Percentiles rank a stretch among this genome's conserved stretches.
Evolutionary conservation across 2,329 filamentous ascomycete genomes (phyloP).

Genomic region (Paracamarosporium sp.): DNA sequence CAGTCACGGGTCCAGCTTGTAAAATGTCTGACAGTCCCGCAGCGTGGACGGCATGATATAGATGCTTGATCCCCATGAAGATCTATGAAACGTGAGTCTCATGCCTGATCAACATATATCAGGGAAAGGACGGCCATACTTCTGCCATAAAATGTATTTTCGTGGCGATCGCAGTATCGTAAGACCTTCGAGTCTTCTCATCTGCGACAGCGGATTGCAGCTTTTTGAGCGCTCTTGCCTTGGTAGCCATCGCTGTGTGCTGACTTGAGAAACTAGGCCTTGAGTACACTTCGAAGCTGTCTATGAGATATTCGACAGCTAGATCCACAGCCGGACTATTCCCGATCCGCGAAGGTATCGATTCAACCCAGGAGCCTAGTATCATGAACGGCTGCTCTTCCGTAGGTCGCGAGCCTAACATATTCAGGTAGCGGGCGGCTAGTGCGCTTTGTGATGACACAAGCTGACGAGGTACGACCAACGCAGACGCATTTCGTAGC

Average conservation of each 20-base stretch:
- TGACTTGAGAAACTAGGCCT: conserved; percentile 29
- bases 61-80: conserved; percentile 29
- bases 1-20: conserved; percentile 25
- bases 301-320: conserved; percentile 33
- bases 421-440: conserved; percentile 27
- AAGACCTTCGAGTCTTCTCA: conserved; percentile 18
- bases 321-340: conserved; percentile 32
- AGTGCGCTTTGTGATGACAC: conserved; percentile 26
- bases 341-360: conserved; percentile 36
- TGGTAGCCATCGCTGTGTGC: conserved; percentile 23
- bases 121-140: conserved; percentile 19
- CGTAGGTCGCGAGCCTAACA: conserved; percentile 24
- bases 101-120: not conserved
- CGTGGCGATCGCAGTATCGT: conserved; percentile 34
- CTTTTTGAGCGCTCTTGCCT: conserved; percentile 32
- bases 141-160: conserved; percentile 40
- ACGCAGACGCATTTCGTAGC: conserved; percentile 14
- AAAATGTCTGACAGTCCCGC: conserved; percentile 35
- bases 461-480: conserved; percentile 12
- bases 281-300: conserved; percentile 28
- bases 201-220: conserved; percentile 28
- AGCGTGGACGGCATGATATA: conserved; percentile 37
- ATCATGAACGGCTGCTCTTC: conserved; percentile 29
- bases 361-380: conserved; percentile 34
- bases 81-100: conserved; percentile 9